These are phyloP conservation scores for Fusarium sp. DNA, from an alignment of 2,329 filamentous ascomycete species.

Conservation along the genomic window DNA sequence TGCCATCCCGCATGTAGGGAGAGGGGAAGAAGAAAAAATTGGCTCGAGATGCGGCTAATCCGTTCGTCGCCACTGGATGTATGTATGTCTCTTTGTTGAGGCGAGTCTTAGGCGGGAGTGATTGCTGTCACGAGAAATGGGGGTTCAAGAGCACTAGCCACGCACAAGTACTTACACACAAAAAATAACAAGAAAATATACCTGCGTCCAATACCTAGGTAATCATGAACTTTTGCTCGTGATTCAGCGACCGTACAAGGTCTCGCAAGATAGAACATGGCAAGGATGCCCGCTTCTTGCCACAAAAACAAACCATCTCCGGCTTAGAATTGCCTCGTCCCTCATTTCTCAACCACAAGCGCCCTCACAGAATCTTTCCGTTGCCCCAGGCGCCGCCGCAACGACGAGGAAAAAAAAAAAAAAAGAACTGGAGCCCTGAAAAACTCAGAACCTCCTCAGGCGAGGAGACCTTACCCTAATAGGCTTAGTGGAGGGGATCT, in stretches of 20 bases:
- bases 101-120: background rate
- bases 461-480: conserved; percentile 33
- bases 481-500: conserved; percentile 45
- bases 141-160: conserved; percentile 2
- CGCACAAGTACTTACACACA: conserved; percentile 3
- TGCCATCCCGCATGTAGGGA: conserved; percentile 14
- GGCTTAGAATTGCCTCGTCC: conserved; percentile 34
- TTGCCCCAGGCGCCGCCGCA: conserved; percentile 22
- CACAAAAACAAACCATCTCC: conserved; percentile 7
- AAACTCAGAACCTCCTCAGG: conserved; percentile 48
- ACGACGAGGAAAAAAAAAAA: conserved; percentile 23
- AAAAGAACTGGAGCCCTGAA: conserved; percentile 38
- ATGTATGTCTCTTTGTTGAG: conserved; percentile 16
- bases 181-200: background rate
- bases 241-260: background rate
- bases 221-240: background rate
- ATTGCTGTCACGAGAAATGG: conserved; percentile 1
- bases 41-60: conserved; percentile 28
- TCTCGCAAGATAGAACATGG: background rate
- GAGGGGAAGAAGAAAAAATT: conserved; percentile 13
- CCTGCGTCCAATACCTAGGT: too few species aligned
- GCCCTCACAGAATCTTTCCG: conserved; percentile 18
- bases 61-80: conserved; percentile 26
- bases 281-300: conserved; percentile 6
- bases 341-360: conserved; percentile 36